Percentiles rank a stretch among this genome's conserved stretches.
phyloP scores from a whole-genome alignment of 768 basidiomycete genomes.

The Termitomyces sp. region DNA sequence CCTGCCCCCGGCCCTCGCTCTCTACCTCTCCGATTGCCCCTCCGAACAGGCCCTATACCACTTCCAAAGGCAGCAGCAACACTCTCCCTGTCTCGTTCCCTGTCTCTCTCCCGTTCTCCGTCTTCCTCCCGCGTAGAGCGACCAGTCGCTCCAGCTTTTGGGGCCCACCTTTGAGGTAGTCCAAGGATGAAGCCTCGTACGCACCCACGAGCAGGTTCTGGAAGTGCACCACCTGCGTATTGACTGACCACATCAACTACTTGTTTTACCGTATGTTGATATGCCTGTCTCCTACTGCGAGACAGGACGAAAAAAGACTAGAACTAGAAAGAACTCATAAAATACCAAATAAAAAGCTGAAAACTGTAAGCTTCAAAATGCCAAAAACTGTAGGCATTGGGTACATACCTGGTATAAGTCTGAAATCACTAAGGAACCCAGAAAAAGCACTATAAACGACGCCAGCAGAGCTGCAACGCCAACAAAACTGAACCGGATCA shows the following conservation, averaged over 20 bases:
- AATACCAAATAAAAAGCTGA: no score
- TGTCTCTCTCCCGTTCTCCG: conserved; percentile 16
- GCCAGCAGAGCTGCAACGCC: no score
- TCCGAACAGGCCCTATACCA: conserved; percentile 21
- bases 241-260: conserved; percentile 84
- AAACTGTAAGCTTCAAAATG: no score
- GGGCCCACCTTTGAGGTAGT: conserved; percentile 80
- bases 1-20: conserved; percentile 33
- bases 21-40: conserved; percentile 27
- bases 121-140: conserved; percentile 10
- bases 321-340: no score
- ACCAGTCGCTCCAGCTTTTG: conserved; percentile 24
- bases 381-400: no score
- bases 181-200: conserved; percentile 75
- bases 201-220: conserved; percentile 71
- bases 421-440: no score
- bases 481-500: no score
- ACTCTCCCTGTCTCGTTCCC: conserved; percentile 20
- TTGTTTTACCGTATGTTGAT: conserved; percentile 82
- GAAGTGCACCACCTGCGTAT: conserved; percentile 82
- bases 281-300: no score
- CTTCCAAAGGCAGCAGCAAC: conserved; percentile 30
- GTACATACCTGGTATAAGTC: no score
- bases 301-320: no score
- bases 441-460: no score